Percentiles rank a stretch among this genome's conserved stretches.
Conservation (phyloP, 768 basidiomycete species). For the Cystofilobasidium capitatum region DNA sequence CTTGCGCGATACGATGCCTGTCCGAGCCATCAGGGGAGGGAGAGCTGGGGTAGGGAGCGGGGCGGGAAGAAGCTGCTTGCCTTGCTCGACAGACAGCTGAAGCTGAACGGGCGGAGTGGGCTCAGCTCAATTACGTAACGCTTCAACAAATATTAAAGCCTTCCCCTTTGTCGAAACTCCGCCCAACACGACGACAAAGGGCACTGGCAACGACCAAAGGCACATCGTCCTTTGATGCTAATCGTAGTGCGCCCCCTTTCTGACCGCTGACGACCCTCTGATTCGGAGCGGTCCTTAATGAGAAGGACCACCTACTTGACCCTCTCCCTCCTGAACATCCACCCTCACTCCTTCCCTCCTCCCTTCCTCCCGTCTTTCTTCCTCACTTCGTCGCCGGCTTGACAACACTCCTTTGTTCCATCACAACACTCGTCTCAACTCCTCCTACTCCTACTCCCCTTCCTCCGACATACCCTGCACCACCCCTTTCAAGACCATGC, state of each 20-base stretch:
- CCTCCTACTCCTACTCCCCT: background rate
- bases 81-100: too few species aligned
- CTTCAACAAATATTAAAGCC: too few species aligned
- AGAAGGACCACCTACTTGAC: background rate
- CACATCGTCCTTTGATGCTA: background rate
- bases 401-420: background rate
- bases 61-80: too few species aligned
- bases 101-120: too few species aligned
- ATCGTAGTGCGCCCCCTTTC: background rate
- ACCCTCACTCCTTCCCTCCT: background rate
- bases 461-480: background rate
- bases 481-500: background rate
- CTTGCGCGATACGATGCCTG: too few species aligned
- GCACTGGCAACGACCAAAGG: too few species aligned
- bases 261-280: background rate
- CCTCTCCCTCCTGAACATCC: background rate
- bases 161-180: constrained; percentile 1
- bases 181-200: too few species aligned
- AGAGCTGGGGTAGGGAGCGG: too few species aligned
- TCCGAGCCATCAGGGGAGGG: too few species aligned
- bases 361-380: background rate
- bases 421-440: background rate
- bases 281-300: background rate
- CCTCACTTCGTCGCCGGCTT: background rate
- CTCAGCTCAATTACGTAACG: too few species aligned